A percentile compares a stretch with the other conserved stretches of the same genome.
These are phyloP conservation scores for Mediolabrus comicus DNA, from an alignment of 108 stramenopile species.

Conservation along the genomic window DNA sequence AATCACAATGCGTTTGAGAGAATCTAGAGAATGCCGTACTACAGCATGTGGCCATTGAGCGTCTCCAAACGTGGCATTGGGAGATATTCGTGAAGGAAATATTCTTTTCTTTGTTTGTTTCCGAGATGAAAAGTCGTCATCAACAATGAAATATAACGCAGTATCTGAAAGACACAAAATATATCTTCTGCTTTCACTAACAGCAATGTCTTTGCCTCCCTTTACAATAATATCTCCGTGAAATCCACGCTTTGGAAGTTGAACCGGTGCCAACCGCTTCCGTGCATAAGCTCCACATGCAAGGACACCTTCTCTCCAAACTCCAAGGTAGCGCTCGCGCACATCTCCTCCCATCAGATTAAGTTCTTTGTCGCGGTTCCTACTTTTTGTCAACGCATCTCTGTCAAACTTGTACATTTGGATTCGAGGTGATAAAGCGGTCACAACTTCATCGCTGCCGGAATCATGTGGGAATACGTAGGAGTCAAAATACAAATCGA, in stretches of 20 bases:
- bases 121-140: slow-evolving; percentile 50
- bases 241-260: slow-evolving; percentile 57
- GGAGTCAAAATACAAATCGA: slow-evolving; percentile 68
- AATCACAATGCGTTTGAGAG: slow-evolving; percentile 67
- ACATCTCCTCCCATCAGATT: slow-evolving; percentile 10
- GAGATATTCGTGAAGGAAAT: slow-evolving; percentile 68
- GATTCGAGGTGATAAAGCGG: slow-evolving; percentile 28
- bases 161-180: slow-evolving; percentile 60
- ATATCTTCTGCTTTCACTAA: slow-evolving; percentile 66
- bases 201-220: slow-evolving; percentile 40
- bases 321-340: slow-evolving; percentile 59
- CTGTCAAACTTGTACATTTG: slow-evolving; percentile 45
- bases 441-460: neutral
- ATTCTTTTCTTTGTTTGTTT: slow-evolving; percentile 36
- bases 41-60: slow-evolving; percentile 81
- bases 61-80: slow-evolving; percentile 53
- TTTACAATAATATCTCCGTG: slow-evolving; percentile 63
- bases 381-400: slow-evolving; percentile 5
- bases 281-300: slow-evolving; percentile 74
- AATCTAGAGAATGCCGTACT: slow-evolving; percentile 60
- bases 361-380: slow-evolving; percentile 9
- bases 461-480: slow-evolving; percentile 60
- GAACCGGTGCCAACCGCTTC: slow-evolving; percentile 55
- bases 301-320: slow-evolving; percentile 76
- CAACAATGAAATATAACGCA: slow-evolving; percentile 69